Percentiles rank a stretch among this genome's conserved stretches.
Conservation (phyloP, 2,329 filamentous ascomycete species). For the Clarireedia homoeocarpa region DNA sequence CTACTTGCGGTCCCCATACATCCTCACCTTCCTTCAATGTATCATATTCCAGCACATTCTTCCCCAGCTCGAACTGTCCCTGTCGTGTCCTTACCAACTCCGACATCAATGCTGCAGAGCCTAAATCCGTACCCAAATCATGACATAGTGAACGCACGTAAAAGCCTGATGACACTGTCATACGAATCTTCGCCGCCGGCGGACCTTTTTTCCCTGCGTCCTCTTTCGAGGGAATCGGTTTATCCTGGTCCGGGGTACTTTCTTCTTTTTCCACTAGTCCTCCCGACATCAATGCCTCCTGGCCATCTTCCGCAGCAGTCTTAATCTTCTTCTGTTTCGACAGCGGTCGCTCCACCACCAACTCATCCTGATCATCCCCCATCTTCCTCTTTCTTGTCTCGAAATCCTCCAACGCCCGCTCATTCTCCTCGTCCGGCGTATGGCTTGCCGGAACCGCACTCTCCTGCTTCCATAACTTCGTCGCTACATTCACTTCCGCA, state of each 20-base stretch:
- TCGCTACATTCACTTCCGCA: slow-evolving; percentile 68
- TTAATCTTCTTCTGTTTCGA: slow-evolving; percentile 20
- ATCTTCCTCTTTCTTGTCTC: slow-evolving; percentile 27
- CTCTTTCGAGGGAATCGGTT: slow-evolving; percentile 5
- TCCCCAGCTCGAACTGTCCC: slow-evolving; percentile 66
- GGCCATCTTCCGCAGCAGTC: not conserved
- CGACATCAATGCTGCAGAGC: slow-evolving; percentile 79
- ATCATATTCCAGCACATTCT: slow-evolving; percentile 70
- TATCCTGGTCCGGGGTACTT: slow-evolving; percentile 12
- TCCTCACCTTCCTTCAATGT: slow-evolving; percentile 70
- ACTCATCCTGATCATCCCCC: slow-evolving; percentile 26
- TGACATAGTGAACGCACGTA: slow-evolving; percentile 93
- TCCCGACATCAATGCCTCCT: slow-evolving; percentile 28
- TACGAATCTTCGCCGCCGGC: slow-evolving; percentile 72
- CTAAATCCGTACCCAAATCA: slow-evolving; percentile 76
- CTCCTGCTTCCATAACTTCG: slow-evolving; percentile 60
- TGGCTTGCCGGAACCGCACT: slow-evolving; percentile 31
- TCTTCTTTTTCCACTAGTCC: slow-evolving; percentile 13
- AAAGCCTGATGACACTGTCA: slow-evolving; percentile 93
- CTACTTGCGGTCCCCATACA: slow-evolving; percentile 73
- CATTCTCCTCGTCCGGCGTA: slow-evolving; percentile 20
- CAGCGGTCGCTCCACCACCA: slow-evolving; percentile 22
- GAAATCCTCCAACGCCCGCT: slow-evolving; percentile 32
- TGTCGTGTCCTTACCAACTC: slow-evolving; percentile 75
- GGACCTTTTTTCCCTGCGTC: slow-evolving; percentile 41